Evolutionary conservation across 371 early-diverging fungal species (phyloP).

Genomic region (Mortierella sp.): DNA sequence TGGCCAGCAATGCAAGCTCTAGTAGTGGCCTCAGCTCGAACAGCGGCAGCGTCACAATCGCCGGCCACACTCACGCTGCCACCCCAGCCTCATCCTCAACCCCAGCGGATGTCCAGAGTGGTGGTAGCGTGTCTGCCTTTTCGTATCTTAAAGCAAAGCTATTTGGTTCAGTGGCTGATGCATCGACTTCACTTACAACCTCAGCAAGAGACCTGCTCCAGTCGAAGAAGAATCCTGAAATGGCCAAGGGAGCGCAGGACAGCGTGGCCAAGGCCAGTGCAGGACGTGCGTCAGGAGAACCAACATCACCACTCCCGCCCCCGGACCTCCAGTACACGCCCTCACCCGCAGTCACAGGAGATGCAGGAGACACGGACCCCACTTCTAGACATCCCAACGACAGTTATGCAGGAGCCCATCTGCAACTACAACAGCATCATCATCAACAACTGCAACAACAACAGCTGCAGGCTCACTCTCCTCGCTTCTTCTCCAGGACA

Average conservation of each 20-base stretch:
- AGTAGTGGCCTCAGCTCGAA: constrained; percentile 9
- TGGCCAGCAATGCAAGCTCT: constrained; percentile 14
- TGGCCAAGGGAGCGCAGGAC: constrained; percentile 15
- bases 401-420: neutral
- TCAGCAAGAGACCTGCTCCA: constrained; percentile 38
- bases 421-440: neutral
- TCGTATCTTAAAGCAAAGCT: constrained; percentile 36
- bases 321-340: neutral
- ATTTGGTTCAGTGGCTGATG: constrained; percentile 38
- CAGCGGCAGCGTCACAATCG: constrained; percentile 2
- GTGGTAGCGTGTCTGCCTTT: constrained; percentile 31
- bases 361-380: neutral
- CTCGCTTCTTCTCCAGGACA: constrained; percentile 42
- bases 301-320: neutral
- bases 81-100: constrained; percentile 2
- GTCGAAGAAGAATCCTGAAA: constrained; percentile 18
- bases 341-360: neutral
- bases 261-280: neutral
- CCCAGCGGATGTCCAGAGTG: neutral
- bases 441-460: neutral
- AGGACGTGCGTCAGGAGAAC: constrained; percentile 8
- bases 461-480: constrained; percentile 8
- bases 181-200: constrained; percentile 30
- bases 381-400: no score
- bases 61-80: neutral